A percentile compares a stretch with the other conserved stretches of the same genome.
Evolutionary conservation across 2,329 filamentous ascomycete genomes (phyloP).

Genomic region (Neofusicoccum cordaticola): DNA sequence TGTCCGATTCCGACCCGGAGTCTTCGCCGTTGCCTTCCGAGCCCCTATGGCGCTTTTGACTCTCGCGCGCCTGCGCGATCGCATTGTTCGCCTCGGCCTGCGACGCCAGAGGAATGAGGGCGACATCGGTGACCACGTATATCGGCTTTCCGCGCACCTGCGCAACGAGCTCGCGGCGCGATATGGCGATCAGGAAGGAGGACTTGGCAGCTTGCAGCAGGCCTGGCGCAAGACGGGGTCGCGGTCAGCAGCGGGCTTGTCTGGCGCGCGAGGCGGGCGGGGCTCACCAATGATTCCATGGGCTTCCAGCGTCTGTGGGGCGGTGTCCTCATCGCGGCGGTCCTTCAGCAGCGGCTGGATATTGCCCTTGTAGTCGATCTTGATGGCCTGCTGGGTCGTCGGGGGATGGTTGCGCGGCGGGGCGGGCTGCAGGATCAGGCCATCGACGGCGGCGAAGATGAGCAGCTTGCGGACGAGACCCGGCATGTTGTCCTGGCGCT

Average conservation of each 20-base stretch:
- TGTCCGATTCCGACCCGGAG: slow-evolving; percentile 28
- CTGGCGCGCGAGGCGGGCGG: background rate
- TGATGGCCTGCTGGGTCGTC: slow-evolving; percentile 54
- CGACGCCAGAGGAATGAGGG: slow-evolving; percentile 82
- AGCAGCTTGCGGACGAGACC: slow-evolving; percentile 74
- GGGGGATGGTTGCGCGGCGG: slow-evolving; percentile 56
- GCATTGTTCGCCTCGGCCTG: slow-evolving; percentile 70
- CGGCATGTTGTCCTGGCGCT: slow-evolving; percentile 57
- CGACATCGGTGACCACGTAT: slow-evolving; percentile 84
- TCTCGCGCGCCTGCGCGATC: slow-evolving; percentile 59
- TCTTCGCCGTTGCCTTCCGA: slow-evolving; percentile 29
- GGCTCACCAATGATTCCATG: slow-evolving; percentile 56
- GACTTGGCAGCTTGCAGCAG: slow-evolving; percentile 77
- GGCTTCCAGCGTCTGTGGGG: slow-evolving; percentile 43
- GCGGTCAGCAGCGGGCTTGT: slow-evolving; percentile 5
- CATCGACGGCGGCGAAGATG: slow-evolving; percentile 78
- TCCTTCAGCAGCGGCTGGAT: slow-evolving; percentile 49
- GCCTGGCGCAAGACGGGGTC: slow-evolving; percentile 52
- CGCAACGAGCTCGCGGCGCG: slow-evolving; percentile 81
- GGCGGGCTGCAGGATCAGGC: slow-evolving; percentile 74
- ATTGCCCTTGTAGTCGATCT: slow-evolving; percentile 66
- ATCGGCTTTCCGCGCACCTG: slow-evolving; percentile 78
- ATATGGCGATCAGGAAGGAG: slow-evolving; percentile 84
- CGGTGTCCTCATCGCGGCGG: slow-evolving; percentile 36
- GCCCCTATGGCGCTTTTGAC: slow-evolving; percentile 38